These are phyloP conservation scores for Fusarium luffae DNA, from an alignment of 2,329 filamentous ascomycete species.

Conservation along the genomic window DNA sequence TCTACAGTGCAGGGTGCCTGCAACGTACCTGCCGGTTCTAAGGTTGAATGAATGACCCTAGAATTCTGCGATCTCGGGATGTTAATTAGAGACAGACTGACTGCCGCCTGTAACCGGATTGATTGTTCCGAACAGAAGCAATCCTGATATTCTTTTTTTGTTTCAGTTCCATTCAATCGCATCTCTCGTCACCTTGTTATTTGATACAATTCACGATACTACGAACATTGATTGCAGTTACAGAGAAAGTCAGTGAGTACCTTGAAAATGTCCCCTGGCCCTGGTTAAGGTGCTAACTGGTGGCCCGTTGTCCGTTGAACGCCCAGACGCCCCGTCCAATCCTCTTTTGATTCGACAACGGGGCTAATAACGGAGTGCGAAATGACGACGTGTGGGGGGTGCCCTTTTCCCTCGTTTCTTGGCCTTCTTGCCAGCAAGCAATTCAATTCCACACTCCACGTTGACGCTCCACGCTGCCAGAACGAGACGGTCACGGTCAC, in stretches of 20 bases:
- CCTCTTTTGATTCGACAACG: conserved; percentile 46
- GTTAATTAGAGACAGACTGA: conserved; percentile 18
- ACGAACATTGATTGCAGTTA: not conserved
- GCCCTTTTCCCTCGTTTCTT: conserved; percentile 36
- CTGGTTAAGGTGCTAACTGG: conserved; percentile 4
- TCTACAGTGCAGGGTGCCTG: conserved; percentile 16
- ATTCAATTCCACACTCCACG: conserved; percentile 9
- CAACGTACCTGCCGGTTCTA: conserved; percentile 13
- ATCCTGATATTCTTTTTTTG: not conserved
- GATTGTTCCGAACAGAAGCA: conserved; percentile 10
- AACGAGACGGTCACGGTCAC: conserved; percentile 12
- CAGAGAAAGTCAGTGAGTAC: not conserved
- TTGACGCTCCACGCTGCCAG: conserved; percentile 30
- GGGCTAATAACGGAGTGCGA: conserved; percentile 45
- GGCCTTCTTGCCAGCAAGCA: conserved; percentile 39
- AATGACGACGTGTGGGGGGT: conserved; percentile 47
- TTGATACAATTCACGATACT: not conserved
- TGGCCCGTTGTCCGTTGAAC: conserved; percentile 41
- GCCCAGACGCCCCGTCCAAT: conserved; percentile 33
- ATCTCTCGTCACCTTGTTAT: not conserved
- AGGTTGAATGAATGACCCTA: not conserved
- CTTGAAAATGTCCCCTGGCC: conserved; percentile 18
- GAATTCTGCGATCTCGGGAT: conserved; percentile 5
- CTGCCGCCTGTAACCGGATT: conserved; percentile 6
- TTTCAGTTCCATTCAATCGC: not conserved